Percentiles rank a stretch among this genome's conserved stretches.
These are phyloP conservation scores for Verticillium tricorpus DNA, from an alignment of 2,329 filamentous ascomycete genomes.

Conservation along the genomic window DNA sequence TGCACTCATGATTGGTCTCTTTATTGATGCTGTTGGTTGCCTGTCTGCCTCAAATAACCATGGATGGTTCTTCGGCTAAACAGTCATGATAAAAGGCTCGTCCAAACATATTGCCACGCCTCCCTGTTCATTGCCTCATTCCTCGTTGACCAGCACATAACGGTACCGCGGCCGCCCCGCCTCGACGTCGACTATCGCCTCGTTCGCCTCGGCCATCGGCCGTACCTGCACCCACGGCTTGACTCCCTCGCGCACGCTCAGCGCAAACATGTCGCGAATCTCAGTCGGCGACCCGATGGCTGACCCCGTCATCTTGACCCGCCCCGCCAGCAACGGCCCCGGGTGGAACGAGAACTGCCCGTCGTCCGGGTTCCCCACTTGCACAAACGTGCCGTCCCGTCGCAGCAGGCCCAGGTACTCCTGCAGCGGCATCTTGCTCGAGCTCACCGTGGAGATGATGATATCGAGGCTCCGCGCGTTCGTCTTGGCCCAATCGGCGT, in stretches of 20 bases:
- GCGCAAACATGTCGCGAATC: conserved; percentile 55
- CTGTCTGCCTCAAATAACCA: neutral
- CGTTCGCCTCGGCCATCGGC: conserved; percentile 51
- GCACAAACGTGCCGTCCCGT: conserved; percentile 52
- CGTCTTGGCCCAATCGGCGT: conserved; percentile 49
- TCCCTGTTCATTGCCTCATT: neutral
- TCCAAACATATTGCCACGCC: neutral
- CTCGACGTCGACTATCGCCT: conserved; percentile 50
- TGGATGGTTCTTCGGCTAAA: neutral
- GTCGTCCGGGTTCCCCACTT: conserved; percentile 53
- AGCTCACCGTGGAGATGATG: conserved; percentile 54
- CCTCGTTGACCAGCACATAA: conserved; percentile 41
- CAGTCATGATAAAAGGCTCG: neutral
- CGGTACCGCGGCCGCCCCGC: conserved; percentile 44
- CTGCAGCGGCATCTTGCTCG: conserved; percentile 37
- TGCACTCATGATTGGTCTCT: neutral
- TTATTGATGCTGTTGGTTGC: neutral
- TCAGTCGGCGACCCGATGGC: conserved; percentile 46
- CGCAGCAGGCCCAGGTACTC: conserved; percentile 57
- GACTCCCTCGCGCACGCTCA: conserved; percentile 52
- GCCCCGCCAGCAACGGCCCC: conserved; percentile 52
- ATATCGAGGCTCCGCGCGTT: conserved; percentile 49
- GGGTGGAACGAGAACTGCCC: conserved; percentile 34
- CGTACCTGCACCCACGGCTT: conserved; percentile 53
- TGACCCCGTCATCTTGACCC: conserved; percentile 42